A percentile compares a stretch with the other conserved stretches of the same genome.
These are phyloP conservation scores for Wickerhamiella sergipiensis DNA, from an alignment of 805 yeast genomes.

Conservation along the genomic window DNA sequence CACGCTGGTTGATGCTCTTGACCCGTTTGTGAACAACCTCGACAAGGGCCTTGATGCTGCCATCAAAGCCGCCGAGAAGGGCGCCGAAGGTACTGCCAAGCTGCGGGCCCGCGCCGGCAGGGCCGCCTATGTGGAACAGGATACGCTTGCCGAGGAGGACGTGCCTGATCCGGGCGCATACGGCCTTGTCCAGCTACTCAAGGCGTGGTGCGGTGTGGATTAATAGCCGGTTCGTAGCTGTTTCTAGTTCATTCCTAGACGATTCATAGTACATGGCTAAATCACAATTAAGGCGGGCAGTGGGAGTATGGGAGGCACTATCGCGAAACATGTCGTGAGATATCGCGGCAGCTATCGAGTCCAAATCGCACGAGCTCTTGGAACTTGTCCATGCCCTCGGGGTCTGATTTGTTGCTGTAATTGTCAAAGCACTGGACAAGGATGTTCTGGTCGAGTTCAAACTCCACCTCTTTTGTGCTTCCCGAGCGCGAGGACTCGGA, in stretches of 20 bases:
- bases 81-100: conserved; percentile 63
- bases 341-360: conserved; percentile 43
- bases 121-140: conserved; percentile 72
- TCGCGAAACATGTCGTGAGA: conserved; percentile 19
- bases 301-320: too few species aligned
- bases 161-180: conserved; percentile 93
- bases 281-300: too few species aligned
- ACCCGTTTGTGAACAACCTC: conserved; percentile 67
- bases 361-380: conserved; percentile 46
- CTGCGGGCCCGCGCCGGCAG: conserved; percentile 83
- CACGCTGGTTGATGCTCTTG: conserved; percentile 77
- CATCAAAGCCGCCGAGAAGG: conserved; percentile 51
- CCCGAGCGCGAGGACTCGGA: conserved; percentile 5
- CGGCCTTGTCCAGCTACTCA: conserved; percentile 53
- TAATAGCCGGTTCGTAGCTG: too few species aligned
- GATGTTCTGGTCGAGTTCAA: conserved; percentile 36
- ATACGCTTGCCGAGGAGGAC: conserved; percentile 36
- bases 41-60: conserved; percentile 43
- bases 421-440: conserved; percentile 30
- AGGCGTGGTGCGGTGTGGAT: conserved; percentile 29
- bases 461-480: conserved; percentile 32
- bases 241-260: too few species aligned
- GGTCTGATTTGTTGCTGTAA: conserved; percentile 17
- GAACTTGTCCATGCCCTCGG: conserved; percentile 37
- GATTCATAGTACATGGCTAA: too few species aligned